Base-by-base conservation (phyloP, 78 protist genomes). In the Fonticula alba region DNA sequence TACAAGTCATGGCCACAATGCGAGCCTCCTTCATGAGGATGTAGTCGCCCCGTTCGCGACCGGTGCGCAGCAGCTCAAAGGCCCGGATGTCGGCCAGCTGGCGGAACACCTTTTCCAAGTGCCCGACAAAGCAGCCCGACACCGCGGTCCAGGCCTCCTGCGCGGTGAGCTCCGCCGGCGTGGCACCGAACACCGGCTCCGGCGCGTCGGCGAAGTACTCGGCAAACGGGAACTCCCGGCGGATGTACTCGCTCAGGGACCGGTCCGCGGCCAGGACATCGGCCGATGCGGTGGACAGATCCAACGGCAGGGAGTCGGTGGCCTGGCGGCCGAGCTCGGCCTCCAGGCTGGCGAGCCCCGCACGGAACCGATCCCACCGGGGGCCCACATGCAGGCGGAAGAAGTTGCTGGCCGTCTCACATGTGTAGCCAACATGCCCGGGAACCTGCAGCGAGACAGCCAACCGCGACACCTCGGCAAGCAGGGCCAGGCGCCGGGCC, bases 1-100 rank as follows among this genome's bases (percentile, higher is more conserved):
- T 91, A 63, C 96, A 92, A 15, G 98, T 93, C 96, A 91, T 91
- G 33, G 95, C 96, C 32, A 93, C 72, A 40, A 92, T 76, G 37
- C 71, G 61, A 22, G 93, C 82, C 59, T 87, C 88, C 51, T 73
- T 82, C n/a, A 78, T 72, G 20, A 90, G 68, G 26, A 92, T 74
- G 63, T 83, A 87, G 74, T 80, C 74, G 66, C 54, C 72, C 22
- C 96, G 75, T 71, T 91, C 96, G 38, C 13, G 6, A 52, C 56
- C 35, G n/a, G 75, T 59, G 49, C 89, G 82, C 37, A 92, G 71
- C 49, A 91, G 64, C 71, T 92, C 97, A 37, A 90, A 91, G 31
- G 92, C 83, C 14, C 81, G 61, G 43, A 63, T 73, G 46, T 75
- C 89, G 32, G 62, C 60, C 22, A 83, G 65, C 64, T 88, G 83